These are phyloP conservation scores for Aspergillus versicolor DNA, from an alignment of 2,329 filamentous ascomycete genomes.

Conservation along the genomic window DNA sequence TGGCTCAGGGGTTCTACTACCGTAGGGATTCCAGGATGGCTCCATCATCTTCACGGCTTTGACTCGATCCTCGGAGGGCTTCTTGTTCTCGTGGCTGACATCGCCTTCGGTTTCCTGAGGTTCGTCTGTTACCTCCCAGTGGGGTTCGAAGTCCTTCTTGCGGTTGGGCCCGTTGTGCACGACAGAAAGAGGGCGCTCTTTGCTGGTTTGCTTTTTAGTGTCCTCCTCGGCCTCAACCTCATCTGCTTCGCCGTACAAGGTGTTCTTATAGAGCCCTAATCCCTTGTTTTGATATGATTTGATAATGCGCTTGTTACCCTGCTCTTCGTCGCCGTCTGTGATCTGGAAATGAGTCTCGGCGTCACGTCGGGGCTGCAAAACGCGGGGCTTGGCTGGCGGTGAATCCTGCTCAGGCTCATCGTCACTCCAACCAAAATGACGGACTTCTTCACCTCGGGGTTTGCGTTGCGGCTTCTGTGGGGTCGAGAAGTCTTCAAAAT, in stretches of 20 bases:
- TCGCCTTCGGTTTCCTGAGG: constrained; percentile 32
- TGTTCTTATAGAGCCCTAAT: constrained; percentile 73
- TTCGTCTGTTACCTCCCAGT: constrained; percentile 73
- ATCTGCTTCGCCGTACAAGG: constrained; percentile 64
- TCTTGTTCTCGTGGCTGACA: constrained; percentile 41
- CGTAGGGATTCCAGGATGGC: constrained; percentile 51
- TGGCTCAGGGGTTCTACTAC: constrained; percentile 39
- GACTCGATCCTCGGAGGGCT: constrained; percentile 57
- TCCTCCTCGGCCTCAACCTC: constrained; percentile 10
- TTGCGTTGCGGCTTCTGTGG: constrained; percentile 72
- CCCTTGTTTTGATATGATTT: constrained; percentile 64
- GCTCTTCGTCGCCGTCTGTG: constrained; percentile 68
- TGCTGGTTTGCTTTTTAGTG: constrained; percentile 10
- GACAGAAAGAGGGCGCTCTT: constrained; percentile 56
- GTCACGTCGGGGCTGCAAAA: constrained; percentile 71
- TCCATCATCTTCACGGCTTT: constrained; percentile 75
- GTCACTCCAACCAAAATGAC: constrained; percentile 74
- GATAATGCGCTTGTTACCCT: constrained; percentile 39
- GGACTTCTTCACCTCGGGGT: constrained; percentile 65
- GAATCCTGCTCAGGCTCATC: constrained; percentile 53
- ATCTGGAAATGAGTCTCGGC: constrained; percentile 82
- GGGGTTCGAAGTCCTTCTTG: constrained; percentile 71
- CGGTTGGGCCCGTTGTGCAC: constrained; percentile 73
- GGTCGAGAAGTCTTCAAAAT: constrained; percentile 83
- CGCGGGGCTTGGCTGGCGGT: constrained; percentile 53